Evolutionary conservation across 2,329 filamentous ascomycete species (phyloP).

Genomic region (Scedosporium apiospermum): DNA sequence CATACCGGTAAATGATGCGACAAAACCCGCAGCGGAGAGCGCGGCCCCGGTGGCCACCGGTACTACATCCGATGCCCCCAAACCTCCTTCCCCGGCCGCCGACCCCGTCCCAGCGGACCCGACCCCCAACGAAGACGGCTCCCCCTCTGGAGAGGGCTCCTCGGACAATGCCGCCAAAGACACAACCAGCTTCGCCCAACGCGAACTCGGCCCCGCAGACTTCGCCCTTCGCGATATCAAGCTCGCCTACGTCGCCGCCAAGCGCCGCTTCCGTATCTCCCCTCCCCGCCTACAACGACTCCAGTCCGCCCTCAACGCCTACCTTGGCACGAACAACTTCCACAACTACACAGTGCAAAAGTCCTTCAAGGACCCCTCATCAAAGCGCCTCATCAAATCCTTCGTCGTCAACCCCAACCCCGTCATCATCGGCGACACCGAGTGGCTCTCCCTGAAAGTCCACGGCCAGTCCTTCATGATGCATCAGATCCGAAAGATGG

Average conservation of each 20-base stretch:
- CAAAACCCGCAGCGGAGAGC: conserved; percentile 12
- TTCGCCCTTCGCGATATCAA: conserved; percentile 62
- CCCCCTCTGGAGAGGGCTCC: conserved; percentile 10
- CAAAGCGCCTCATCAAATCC: conserved; percentile 85
- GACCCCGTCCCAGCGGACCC: no score
- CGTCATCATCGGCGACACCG: conserved; percentile 79
- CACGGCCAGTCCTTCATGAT: conserved; percentile 99
- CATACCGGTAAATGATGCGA: conserved; percentile 5
- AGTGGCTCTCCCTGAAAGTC: conserved; percentile 93
- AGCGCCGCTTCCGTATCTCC: conserved; percentile 75
- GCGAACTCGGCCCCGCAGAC: conserved; percentile 49
- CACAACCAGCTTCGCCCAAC: conserved; percentile 55
- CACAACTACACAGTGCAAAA: conserved; percentile 98
- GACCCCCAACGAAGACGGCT: conserved; percentile 1
- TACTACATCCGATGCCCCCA: not conserved
- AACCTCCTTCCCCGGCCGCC: no score
- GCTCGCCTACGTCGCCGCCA: conserved; percentile 70
- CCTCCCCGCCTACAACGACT: conserved; percentile 62
- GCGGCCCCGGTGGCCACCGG: conserved; percentile 10
- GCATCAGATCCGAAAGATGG: conserved; percentile 99
- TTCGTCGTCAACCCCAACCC: conserved; percentile 70
- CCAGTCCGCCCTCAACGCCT: conserved; percentile 64
- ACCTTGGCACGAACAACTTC: conserved; percentile 80
- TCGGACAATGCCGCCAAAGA: conserved; percentile 11
- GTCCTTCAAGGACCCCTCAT: conserved; percentile 66